These are phyloP conservation scores for Sphenostylis stenocarpa DNA, from an alignment of 306 rosid species.

Conservation along the genomic window DNA sequence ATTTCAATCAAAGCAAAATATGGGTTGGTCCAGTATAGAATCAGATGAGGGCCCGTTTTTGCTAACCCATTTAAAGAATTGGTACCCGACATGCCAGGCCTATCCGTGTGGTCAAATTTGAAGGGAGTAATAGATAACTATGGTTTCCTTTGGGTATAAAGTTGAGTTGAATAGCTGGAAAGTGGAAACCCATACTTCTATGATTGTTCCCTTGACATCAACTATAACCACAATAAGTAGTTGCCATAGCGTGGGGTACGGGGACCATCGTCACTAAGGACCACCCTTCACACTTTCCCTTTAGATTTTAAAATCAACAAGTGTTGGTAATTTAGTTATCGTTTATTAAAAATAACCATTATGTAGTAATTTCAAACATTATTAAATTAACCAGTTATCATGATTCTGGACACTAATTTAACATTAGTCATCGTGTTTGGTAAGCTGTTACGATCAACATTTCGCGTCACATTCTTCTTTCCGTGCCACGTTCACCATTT, in stretches of 20 bases:
- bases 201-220: background rate
- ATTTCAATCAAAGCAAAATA: no score
- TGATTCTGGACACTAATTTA: background rate
- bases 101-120: no score
- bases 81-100: no score
- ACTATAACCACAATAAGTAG: background rate
- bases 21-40: no score
- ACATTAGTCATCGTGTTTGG: slow-evolving; percentile 28
- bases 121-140: no score
- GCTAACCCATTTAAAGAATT: no score
- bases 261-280: background rate
- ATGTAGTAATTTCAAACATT: background rate
- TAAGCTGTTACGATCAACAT: slow-evolving; percentile 36
- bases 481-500: slow-evolving; percentile 7
- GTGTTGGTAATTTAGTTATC: background rate
- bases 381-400: background rate
- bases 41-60: no score
- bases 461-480: background rate
- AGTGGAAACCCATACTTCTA: background rate
- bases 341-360: background rate
- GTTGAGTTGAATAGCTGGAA: slow-evolving; percentile 8
- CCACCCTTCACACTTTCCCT: slow-evolving; percentile 3
- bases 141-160: background rate
- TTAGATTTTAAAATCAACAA: background rate
- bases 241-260: background rate